Percentiles rank a stretch among this genome's conserved stretches.
Conservation (phyloP, 31 red algal species). For the Bonnemaisonia californica region DNA sequence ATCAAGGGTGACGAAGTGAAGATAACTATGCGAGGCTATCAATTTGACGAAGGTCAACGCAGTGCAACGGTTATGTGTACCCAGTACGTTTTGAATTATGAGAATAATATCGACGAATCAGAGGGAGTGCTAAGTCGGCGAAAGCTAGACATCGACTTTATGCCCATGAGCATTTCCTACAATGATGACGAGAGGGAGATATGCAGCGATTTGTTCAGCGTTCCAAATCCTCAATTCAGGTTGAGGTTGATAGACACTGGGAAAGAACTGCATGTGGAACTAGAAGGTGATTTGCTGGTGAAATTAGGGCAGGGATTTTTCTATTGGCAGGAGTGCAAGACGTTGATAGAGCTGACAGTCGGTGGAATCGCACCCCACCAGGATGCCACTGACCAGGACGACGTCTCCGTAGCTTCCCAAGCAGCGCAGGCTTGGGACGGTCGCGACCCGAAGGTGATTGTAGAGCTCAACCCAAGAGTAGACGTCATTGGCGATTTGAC, state of each 20-base stretch:
- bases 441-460: conserved; percentile 23
- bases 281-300: conserved; percentile 56
- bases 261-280: conserved; percentile 21
- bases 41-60: conserved; percentile 67
- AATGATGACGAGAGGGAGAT: conserved; percentile 69
- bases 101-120: conserved; percentile 15
- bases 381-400: neutral
- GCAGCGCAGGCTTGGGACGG: conserved; percentile 28
- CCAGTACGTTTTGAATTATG: conserved; percentile 41
- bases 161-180: conserved; percentile 49
- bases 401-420: neutral
- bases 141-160: conserved; percentile 40
- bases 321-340: conserved; percentile 61
- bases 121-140: neutral
- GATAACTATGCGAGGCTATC: conserved; percentile 60
- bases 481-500: conserved; percentile 80
- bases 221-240: conserved; percentile 51
- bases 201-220: conserved; percentile 59
- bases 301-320: conserved; percentile 68
- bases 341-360: conserved; percentile 52
- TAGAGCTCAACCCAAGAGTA: conserved; percentile 61
- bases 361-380: conserved; percentile 43
- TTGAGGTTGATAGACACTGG: conserved; percentile 17
- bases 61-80: conserved; percentile 50
- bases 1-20: conserved; percentile 50